Percentiles rank a stretch among this genome's conserved stretches.
phyloP scores from a whole-genome alignment of 345 rosid species.

The Gossypium longicalyx region DNA sequence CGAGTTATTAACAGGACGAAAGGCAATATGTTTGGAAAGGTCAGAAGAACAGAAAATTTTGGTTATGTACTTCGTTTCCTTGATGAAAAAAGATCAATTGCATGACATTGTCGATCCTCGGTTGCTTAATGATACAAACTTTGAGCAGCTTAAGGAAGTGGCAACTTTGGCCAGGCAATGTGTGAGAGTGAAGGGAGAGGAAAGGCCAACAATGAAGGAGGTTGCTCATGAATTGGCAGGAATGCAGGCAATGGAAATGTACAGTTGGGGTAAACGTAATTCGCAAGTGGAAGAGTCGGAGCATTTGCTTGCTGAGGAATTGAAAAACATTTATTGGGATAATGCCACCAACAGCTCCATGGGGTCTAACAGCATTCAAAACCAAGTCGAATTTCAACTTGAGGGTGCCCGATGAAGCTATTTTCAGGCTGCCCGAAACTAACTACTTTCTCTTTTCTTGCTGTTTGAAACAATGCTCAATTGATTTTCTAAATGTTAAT shows the following conservation, averaged over 20 bases:
- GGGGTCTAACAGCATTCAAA: background rate
- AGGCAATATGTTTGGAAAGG: background rate
- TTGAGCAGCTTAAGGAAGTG: background rate
- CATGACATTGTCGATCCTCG: background rate
- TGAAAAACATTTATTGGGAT: background rate
- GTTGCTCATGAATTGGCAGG: background rate
- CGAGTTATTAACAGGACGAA: background rate
- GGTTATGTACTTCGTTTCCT: background rate
- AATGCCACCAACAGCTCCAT: background rate
- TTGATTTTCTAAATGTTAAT: no score
- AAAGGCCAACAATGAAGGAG: conserved; percentile 8
- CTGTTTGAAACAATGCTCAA: no score
- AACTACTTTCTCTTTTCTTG: no score
- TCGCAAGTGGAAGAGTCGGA: background rate
- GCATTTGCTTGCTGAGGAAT: background rate
- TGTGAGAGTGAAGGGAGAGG: conserved; percentile 6
- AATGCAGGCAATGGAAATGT: background rate
- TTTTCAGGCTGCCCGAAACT: background rate
- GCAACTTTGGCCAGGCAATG: background rate
- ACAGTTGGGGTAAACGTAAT: background rate
- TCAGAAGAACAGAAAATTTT: background rate
- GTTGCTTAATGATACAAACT: background rate
- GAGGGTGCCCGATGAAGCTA: background rate
- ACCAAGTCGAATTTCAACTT: background rate
- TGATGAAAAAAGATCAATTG: background rate